Percentiles rank a stretch among this genome's conserved stretches.
These are phyloP conservation scores for Kodamaea derodonti DNA, from an alignment of 1,139 yeast species.

Conservation along the genomic window DNA sequence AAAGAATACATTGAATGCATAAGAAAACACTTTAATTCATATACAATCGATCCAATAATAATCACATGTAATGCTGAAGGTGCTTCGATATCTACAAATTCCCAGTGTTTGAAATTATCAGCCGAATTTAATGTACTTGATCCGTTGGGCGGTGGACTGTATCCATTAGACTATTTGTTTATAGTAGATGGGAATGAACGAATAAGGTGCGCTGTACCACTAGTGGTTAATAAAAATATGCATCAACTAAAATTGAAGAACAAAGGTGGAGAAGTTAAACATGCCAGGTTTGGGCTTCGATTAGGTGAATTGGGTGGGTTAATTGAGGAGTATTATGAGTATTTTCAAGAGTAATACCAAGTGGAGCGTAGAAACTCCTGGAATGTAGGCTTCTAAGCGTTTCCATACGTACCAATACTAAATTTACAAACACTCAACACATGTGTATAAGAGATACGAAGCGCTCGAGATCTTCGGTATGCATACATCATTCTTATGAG, in stretches of 20 bases:
- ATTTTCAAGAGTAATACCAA: too few relatives aligned
- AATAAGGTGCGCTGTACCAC: slow-evolving; percentile 23
- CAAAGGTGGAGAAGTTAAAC: slow-evolving; percentile 7
- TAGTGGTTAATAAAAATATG: slow-evolving; percentile 6
- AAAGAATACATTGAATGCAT: slow-evolving; percentile 16
- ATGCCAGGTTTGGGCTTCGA: slow-evolving; percentile 12
- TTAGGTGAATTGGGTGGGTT: slow-evolving; percentile 17
- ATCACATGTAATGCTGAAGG: slow-evolving; percentile 8
- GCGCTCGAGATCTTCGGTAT: too few relatives aligned
- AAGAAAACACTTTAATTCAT: slow-evolving; percentile 5
- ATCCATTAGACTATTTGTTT: slow-evolving; percentile 41
- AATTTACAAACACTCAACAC: too few relatives aligned
- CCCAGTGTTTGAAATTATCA: slow-evolving; percentile 19
- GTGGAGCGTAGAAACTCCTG: neutral
- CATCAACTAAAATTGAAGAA: slow-evolving; percentile 2
- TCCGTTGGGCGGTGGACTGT: slow-evolving; percentile 52
- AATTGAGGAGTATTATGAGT: slow-evolving; percentile 20
- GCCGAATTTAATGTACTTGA: slow-evolving; percentile 30
- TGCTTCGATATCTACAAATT: slow-evolving; percentile 6
- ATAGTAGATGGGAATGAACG: slow-evolving; percentile 24
- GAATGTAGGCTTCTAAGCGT: too few relatives aligned
- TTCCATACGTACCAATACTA: too few relatives aligned
- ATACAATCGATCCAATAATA: slow-evolving; percentile 7
- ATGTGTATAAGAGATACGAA: too few relatives aligned
- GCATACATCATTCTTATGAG: too few relatives aligned